Evolutionary conservation across 208 protist genomes (phyloP).

Genomic region (Wallacemonas sp.): DNA sequence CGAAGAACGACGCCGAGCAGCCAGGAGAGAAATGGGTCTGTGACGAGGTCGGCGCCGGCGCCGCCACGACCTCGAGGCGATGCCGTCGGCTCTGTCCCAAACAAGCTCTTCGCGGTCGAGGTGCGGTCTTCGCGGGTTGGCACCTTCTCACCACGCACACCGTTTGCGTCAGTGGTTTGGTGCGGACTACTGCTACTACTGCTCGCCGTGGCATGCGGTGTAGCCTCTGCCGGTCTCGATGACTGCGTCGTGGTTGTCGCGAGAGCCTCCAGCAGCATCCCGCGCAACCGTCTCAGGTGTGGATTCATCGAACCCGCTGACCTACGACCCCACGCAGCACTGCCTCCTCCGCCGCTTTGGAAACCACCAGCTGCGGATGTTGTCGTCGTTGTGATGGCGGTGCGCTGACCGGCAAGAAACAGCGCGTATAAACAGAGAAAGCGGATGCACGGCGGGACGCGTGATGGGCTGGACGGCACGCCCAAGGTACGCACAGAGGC

Average conservation of each 20-base stretch:
- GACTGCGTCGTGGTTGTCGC: conserved; percentile 31
- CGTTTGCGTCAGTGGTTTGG: too few relatives aligned
- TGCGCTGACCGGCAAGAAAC: conserved; percentile 72
- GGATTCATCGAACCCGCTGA: conserved; percentile 46
- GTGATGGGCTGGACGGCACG: conserved; percentile 24
- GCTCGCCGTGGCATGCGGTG: too few relatives aligned
- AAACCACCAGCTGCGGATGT: conserved; percentile 18
- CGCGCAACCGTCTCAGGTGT: conserved; percentile 63
- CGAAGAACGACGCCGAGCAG: conserved; percentile 81
- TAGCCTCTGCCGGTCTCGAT: too few relatives aligned
- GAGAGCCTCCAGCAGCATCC: conserved; percentile 59
- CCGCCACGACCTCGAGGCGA: conserved; percentile 2
- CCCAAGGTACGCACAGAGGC: too few relatives aligned
- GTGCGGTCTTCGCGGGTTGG: too few relatives aligned
- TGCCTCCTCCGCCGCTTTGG: conserved; percentile 23
- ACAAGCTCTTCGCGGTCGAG: conserved; percentile 6
- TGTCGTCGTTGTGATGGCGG: not conserved
- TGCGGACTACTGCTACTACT: too few relatives aligned
- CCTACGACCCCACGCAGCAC: conserved; percentile 11
- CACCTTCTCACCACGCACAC: too few relatives aligned
- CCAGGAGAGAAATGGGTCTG: conserved; percentile 84
- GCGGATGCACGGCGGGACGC: conserved; percentile 43
- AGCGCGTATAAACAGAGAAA: conserved; percentile 82
- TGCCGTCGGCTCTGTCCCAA: not conserved
- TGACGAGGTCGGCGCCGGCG: not conserved